Base-by-base conservation (phyloP, 495 filamentous ascomycete species). In the Friedmanniomyces simplex region DNA sequence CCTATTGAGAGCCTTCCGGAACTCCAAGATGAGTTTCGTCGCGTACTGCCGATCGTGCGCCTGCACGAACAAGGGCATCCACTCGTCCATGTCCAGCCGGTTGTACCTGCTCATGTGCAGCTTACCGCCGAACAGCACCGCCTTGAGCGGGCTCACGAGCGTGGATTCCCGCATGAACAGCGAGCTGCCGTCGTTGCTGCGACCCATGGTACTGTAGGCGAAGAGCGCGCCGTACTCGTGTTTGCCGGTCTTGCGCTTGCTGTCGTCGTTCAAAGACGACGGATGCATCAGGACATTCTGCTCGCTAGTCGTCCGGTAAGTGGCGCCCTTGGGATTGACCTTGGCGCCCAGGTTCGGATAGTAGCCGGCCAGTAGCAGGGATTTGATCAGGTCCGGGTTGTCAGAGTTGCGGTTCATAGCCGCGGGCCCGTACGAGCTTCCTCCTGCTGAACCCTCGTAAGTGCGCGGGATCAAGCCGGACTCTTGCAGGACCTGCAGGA, bases 101-200 rank as follows among this genome's bases (percentile, higher is more conserved):
- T 52, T 54, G 16, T 3, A 24, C 14, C n/a, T 26, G 18, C 28
- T 46, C 16, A 60, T 67, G 18, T 69, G 66, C n/a, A 79, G 59
- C 28, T 59, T 65, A n/a, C 79, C 76, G 28, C 79, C 79, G 49
- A 82, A 80, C 22, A 82, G 66, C 37, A 66, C 62, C 1, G 77
- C 72, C 28, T 68, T 69, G 1, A 82, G 64, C 1, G 77, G 72
- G 21, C 71, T 74, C 28, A 69, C 63, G 42, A 72, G 62, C 3
- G 77, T 75, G 6, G 71, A 73, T 14, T 79, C 71, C 21, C 76
- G 71, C 8, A 78, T 63, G 63, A 69, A 70, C 30, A 76, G 59
- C 16, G 60, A 65, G 16, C 62, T 65, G n/a, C 72, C 76, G 54
- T 78, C 74, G 30, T 67, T 73, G 34, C 69, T 71, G 42, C 65